Evolutionary conservation across 179 eudicot genomes (phyloP).

Genomic region (Amaranthus tricolor): DNA sequence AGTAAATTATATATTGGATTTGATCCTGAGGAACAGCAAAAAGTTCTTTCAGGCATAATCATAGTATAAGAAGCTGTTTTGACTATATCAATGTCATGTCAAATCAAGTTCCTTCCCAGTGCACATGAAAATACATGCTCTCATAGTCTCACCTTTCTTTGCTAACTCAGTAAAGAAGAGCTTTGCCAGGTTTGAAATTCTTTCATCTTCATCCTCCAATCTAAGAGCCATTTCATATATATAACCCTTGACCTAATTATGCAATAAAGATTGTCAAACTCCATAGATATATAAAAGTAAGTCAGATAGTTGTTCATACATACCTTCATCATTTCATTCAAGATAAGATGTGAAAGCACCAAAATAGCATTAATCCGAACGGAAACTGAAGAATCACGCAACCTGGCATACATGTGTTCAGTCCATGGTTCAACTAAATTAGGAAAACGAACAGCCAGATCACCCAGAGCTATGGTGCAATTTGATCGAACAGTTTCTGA

Average conservation of each 20-base stretch:
- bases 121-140: background rate
- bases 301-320: slow-evolving; percentile 16
- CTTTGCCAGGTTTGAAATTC: slow-evolving; percentile 83
- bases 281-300: slow-evolving; percentile 7
- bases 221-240: slow-evolving; percentile 91
- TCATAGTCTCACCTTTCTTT: slow-evolving; percentile 62
- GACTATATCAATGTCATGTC: background rate
- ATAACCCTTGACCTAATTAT: slow-evolving; percentile 79
- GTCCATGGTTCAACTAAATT: slow-evolving; percentile 98
- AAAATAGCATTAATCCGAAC: slow-evolving; percentile 95
- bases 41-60: slow-evolving; percentile 3
- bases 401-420: slow-evolving; percentile 84
- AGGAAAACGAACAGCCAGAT: slow-evolving; percentile 92
- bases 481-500: slow-evolving; percentile 94
- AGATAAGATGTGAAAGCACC: slow-evolving; percentile 96
- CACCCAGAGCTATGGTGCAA: slow-evolving; percentile 96
- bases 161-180: slow-evolving; percentile 86
- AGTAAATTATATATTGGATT: slow-evolving; percentile 93
- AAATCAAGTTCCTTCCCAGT: background rate
- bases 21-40: slow-evolving; percentile 45
- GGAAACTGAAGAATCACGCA: slow-evolving; percentile 73
- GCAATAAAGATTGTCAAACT: slow-evolving; percentile 15
- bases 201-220: slow-evolving; percentile 91
- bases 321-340: slow-evolving; percentile 99
- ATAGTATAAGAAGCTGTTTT: background rate